A percentile compares a stretch with the other conserved stretches of the same genome.
phyloP scores from a whole-genome alignment of 2,329 filamentous ascomycete genomes.

The Albifimbria verrucaria region DNA sequence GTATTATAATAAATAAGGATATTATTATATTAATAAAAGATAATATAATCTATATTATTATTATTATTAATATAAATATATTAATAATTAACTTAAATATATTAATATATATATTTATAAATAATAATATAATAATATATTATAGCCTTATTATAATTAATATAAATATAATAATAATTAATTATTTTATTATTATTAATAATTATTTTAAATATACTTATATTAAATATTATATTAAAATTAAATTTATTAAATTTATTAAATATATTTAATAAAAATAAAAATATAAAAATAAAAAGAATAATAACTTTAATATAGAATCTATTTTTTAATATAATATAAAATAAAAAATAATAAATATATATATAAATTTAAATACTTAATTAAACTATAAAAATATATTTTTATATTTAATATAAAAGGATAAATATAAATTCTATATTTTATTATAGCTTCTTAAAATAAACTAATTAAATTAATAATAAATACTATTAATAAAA shows the following conservation, averaged over 20 bases:
- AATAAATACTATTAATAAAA: not conserved
- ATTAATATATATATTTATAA: not conserved
- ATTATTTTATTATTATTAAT: not conserved
- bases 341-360: constrained; percentile 1
- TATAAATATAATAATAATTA: not conserved
- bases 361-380: constrained; percentile 1
- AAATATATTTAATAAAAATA: not conserved
- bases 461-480: not conserved
- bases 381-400: not conserved
- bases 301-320: not conserved
- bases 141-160: not conserved
- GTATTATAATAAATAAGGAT: too few relatives aligned
- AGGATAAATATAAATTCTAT: not conserved
- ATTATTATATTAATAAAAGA: too few relatives aligned
- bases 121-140: not conserved
- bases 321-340: not conserved
- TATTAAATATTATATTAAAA: too few relatives aligned
- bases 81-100: not conserved
- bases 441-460: not conserved
- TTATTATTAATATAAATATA: too few relatives aligned
- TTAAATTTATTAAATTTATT: too few relatives aligned
- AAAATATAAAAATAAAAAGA: not conserved
- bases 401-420: constrained; percentile 1
- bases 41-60: too few relatives aligned
- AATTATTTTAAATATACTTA: not conserved